A percentile compares a stretch with the other conserved stretches of the same genome.
phyloP scores from a whole-genome alignment of 768 basidiomycete genomes.

The Leccinum broughii region DNA sequence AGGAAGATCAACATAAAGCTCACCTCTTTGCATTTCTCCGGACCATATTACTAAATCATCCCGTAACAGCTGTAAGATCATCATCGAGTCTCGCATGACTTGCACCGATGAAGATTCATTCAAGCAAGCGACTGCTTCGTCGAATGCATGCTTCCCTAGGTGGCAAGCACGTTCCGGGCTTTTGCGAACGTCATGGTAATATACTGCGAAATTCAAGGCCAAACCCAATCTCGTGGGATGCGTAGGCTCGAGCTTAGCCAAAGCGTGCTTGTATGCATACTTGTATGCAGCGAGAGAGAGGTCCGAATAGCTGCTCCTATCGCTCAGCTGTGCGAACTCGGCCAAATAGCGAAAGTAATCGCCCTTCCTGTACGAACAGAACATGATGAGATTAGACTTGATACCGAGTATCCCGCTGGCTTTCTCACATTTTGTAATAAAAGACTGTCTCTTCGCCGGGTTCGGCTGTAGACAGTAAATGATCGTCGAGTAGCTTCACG shows the following conservation, averaged over 20 bases:
- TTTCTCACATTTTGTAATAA: conserved; percentile 80
- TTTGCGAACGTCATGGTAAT: conserved; percentile 84
- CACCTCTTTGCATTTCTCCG: conserved; percentile 60
- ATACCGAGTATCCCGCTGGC: not conserved
- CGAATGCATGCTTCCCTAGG: conserved; percentile 89
- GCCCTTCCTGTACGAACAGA: conserved; percentile 57
- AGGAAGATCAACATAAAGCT: conserved; percentile 4
- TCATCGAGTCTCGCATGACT: conserved; percentile 68
- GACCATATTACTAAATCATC: conserved; percentile 90
- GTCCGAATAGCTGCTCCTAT: conserved; percentile 67
- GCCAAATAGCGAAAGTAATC: conserved; percentile 92
- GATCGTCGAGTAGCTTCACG: conserved; percentile 62
- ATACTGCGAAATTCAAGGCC: conserved; percentile 92
- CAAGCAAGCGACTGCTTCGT: conserved; percentile 79
- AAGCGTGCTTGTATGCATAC: conserved; percentile 80
- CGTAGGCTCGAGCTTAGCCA: conserved; percentile 68
- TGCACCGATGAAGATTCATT: conserved; percentile 42
- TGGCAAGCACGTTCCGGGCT: conserved; percentile 87
- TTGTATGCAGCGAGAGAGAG: conserved; percentile 84
- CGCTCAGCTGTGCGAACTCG: conserved; percentile 74
- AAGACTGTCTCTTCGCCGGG: conserved; percentile 85
- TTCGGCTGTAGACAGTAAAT: conserved; percentile 60
- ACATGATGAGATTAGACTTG: conserved; percentile 11
- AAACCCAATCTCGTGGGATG: conserved; percentile 88
- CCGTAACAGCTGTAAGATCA: conserved; percentile 78